Evolutionary conservation across 108 stramenopile species (phyloP), one percentile per base, ranked within the genome.

Genomic region (Aurantiochytrium sp.): DNA sequence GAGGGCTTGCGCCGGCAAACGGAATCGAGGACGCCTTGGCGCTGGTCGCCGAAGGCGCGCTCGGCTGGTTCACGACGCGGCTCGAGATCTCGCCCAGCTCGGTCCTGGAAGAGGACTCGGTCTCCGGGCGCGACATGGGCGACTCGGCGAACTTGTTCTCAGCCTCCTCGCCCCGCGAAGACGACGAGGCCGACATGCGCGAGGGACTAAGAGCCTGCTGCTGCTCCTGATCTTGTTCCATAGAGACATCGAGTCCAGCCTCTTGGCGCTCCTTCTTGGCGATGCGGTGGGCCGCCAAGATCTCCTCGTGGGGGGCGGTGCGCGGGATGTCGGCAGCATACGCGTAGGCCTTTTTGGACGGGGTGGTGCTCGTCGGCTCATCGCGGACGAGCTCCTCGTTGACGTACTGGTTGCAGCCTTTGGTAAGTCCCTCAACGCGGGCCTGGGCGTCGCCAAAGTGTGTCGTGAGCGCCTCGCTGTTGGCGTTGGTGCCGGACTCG

Each of bases 1-100:
- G 10, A 10, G 59, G 34, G 34, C 59, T 34, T n/a, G 8, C n/a
- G 32, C 34, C 59, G 8, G 27, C 36, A 81, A 48, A 48, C 6
- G 73, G 27, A 81, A 81, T 48, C 10, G 68, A 32, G n/a, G 73
- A 48, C 73, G n/a, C 32, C 17, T 48, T 48, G 42, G 21, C 8
- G 4, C 73, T 48, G 1, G 45, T 81, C 2, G n/a, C 68, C 68
- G 31, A 31, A 32, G 15, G 45, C 3, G 6, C 73, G n/a, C 45
- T 6, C 42, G 10, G 73, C 73, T 81, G 73, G 73, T 41, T 41
- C 42, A 81, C 45, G 42, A 48, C 73, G 27, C 45, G 73, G 39
- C 45, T 81, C 19, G 73, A 81, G 73, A 48, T 81, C 73, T 65
- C 59, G 19, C 59, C 59, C 6, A 65, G 59, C 24, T 81, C 42